Percentiles rank a stretch among this genome's conserved stretches.
These are phyloP conservation scores for Monosporascus sp. DNA, from an alignment of 2,329 filamentous ascomycete genomes.

Conservation along the genomic window DNA sequence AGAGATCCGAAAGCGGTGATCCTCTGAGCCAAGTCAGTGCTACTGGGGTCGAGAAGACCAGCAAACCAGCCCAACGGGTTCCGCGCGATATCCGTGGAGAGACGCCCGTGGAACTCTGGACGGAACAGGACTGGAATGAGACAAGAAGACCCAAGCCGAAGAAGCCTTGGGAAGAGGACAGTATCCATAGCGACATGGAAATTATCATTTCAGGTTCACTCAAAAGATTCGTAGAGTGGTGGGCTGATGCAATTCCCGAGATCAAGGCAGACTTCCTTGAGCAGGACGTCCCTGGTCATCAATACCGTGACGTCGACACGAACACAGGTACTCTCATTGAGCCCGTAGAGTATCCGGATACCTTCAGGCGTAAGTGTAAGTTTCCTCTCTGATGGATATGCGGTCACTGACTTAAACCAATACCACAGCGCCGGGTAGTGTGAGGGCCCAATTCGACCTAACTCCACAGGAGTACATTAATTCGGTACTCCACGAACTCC, in stretches of 20 bases:
- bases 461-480: not conserved
- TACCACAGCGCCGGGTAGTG: not conserved
- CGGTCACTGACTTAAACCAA: not conserved
- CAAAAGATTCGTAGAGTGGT: conserved; percentile 10
- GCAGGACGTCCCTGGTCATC: conserved; percentile 25
- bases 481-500: conserved; percentile 8
- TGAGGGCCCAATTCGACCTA: not conserved
- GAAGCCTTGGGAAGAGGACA: not conserved
- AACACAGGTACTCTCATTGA: conserved; percentile 28
- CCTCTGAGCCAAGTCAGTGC: not conserved
- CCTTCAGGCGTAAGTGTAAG: conserved; percentile 13
- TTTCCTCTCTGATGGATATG: not conserved
- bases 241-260: conserved; percentile 7
- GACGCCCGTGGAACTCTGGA: not conserved
- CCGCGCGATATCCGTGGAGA: not conserved
- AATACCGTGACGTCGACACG: conserved; percentile 32
- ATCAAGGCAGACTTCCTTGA: conserved; percentile 21
- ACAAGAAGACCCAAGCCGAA: not conserved
- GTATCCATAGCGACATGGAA: not conserved
- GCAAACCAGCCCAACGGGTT: not conserved
- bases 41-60: not conserved
- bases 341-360: conserved; percentile 27
- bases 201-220: not conserved
- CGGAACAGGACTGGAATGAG: not conserved
- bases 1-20: not conserved